Percentiles rank a stretch among this genome's conserved stretches.
Conservation (phyloP, 208 protist genomes). For the Crithidia acanthocephali region DNA sequence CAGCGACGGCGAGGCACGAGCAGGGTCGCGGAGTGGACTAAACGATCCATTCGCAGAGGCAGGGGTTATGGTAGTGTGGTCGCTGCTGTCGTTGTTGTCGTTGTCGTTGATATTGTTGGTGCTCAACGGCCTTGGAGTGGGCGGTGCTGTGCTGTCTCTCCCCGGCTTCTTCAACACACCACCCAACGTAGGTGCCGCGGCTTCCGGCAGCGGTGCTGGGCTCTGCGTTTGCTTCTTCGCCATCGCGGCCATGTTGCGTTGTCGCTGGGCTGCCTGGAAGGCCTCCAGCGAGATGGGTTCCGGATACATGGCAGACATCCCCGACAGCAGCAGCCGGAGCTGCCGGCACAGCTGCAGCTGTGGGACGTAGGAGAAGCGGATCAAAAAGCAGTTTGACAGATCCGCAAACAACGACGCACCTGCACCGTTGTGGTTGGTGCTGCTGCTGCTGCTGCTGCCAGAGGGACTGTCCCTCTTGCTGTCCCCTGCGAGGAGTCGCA, state of each 20-base stretch:
- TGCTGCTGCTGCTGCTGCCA: neutral
- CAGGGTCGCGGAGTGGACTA: too few relatives aligned
- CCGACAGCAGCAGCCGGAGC: slow-evolving; percentile 45
- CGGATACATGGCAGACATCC: slow-evolving; percentile 32
- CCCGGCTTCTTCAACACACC: too few relatives aligned
- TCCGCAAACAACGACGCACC: neutral
- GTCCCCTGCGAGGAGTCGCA: neutral
- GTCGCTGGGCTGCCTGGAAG: slow-evolving; percentile 43
- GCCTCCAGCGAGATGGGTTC: slow-evolving; percentile 26
- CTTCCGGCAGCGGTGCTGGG: neutral
- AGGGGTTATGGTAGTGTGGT: too few relatives aligned
- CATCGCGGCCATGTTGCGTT: slow-evolving; percentile 35
- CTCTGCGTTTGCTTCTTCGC: slow-evolving; percentile 10
- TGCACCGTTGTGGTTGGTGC: too few relatives aligned
- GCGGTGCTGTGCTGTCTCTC: too few relatives aligned
- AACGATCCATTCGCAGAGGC: too few relatives aligned
- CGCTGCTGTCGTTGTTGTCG: too few relatives aligned
- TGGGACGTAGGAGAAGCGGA: slow-evolving; percentile 57
- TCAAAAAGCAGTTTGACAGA: slow-evolving; percentile 25
- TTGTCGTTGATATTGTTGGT: too few relatives aligned
- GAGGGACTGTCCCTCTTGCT: too few relatives aligned
- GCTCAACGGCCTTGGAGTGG: too few relatives aligned
- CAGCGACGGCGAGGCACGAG: too few relatives aligned
- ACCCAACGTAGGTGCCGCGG: too few relatives aligned
- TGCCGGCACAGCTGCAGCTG: slow-evolving; percentile 61